A percentile compares a stretch with the other conserved stretches of the same genome.
These are phyloP conservation scores for Groenewaldozyma auringiensis DNA, from an alignment of 1,139 yeast genomes.

Conservation along the genomic window DNA sequence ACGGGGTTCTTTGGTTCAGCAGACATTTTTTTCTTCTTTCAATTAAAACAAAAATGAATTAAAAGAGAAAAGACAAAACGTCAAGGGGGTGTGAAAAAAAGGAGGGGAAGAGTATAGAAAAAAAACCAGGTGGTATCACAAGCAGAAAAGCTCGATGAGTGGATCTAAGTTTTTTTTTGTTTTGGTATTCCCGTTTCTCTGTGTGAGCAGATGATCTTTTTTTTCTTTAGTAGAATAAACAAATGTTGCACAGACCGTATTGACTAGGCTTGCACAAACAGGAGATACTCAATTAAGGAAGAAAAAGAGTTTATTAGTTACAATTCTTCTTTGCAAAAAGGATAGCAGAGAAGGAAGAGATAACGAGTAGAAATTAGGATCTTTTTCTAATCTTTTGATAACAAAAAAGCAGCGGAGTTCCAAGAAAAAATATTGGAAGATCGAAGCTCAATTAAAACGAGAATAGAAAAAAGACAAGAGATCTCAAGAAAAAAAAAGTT, in stretches of 20 bases:
- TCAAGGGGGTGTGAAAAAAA: not conserved
- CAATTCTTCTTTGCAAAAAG: no score
- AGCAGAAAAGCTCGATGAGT: not conserved
- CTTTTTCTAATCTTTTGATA: no score
- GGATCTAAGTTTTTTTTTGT: not conserved
- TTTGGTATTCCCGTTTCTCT: not conserved
- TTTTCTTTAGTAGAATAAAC: no score
- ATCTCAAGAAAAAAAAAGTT: no score
- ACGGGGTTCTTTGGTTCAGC: slow-evolving; percentile 6
- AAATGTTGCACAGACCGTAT: not conserved
- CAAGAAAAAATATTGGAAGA: no score
- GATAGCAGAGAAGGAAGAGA: no score
- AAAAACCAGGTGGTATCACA: not conserved
- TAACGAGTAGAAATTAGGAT: no score
- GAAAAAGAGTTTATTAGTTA: no score
- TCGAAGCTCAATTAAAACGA: no score
- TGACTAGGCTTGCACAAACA: not conserved
- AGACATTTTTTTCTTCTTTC: slow-evolving; percentile 8
- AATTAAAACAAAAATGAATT: not conserved
- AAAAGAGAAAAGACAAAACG: not conserved
- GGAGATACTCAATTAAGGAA: not conserved
- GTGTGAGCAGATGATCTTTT: no score
- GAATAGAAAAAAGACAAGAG: not conserved
- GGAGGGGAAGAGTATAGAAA: not conserved
- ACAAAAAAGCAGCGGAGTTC: no score